phyloP scores from a whole-genome alignment of 352 stramenopile species.

The Phytophthora brassicae region DNA sequence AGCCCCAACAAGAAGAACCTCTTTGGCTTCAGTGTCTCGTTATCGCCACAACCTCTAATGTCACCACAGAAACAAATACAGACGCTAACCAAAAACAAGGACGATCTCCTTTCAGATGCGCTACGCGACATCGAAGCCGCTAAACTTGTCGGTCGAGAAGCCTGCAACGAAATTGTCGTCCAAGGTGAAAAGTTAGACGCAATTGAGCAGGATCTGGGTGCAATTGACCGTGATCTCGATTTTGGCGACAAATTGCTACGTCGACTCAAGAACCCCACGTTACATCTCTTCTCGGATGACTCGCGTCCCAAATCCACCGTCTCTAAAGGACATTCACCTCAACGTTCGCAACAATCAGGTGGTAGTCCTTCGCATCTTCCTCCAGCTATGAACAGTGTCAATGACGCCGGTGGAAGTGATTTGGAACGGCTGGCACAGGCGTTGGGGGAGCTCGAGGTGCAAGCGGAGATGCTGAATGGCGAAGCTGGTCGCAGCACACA shows the following conservation, averaged over 20 bases:
- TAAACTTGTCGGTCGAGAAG: conserved; percentile 66
- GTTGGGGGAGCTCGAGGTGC: conserved; percentile 69
- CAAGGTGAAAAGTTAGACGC: conserved; percentile 79
- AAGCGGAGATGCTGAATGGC: conserved; percentile 65
- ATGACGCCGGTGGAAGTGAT: conserved; percentile 39
- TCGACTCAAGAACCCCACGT: conserved; percentile 65
- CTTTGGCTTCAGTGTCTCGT: conserved; percentile 51
- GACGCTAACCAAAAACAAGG: conserved; percentile 58
- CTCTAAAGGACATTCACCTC: conserved; percentile 19
- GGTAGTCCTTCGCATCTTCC: conserved; percentile 17
- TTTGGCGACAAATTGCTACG: conserved; percentile 73
- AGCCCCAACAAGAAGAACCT: conserved; percentile 46
- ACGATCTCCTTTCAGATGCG: conserved; percentile 68
- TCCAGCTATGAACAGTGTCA: conserved; percentile 17
- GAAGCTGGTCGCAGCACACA: conserved; percentile 69
- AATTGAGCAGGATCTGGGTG: conserved; percentile 61
- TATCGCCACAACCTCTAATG: conserved; percentile 22
- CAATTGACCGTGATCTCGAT: conserved; percentile 66
- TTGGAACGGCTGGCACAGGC: conserved; percentile 62
- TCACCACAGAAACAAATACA: conserved; percentile 72
- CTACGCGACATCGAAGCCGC: conserved; percentile 74
- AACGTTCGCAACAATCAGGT: conserved; percentile 18
- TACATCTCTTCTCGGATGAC: conserved; percentile 70
- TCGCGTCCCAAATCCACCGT: conserved; percentile 21
- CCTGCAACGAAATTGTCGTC: conserved; percentile 70